Percentiles rank a stretch among this genome's conserved stretches.
These are phyloP conservation scores for Cladosporium colombiae DNA, from an alignment of 2,329 filamentous ascomycete genomes.

Conservation along the genomic window DNA sequence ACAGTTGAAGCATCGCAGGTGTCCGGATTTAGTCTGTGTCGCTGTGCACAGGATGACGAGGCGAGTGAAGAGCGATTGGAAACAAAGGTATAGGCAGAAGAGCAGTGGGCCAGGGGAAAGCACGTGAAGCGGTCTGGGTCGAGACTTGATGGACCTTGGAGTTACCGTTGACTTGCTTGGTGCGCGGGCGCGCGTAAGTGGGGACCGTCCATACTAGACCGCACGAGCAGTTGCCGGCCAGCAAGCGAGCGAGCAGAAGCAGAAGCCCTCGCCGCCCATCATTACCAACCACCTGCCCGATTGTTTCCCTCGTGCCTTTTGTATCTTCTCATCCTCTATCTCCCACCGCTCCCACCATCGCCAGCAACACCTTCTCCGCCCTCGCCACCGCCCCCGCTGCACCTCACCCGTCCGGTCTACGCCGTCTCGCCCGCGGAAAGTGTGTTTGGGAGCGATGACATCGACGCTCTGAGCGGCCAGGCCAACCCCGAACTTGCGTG, in stretches of 20 bases:
- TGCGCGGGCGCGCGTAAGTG: neutral
- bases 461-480: conserved; percentile 16
- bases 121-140: conserved; percentile 7
- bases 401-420: neutral
- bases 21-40: neutral
- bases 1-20: neutral
- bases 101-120: neutral
- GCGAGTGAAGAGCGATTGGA: neutral
- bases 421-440: neutral
- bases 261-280: neutral
- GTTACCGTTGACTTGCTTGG: neutral
- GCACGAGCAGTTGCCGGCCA: conserved; percentile 3
- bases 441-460: conserved; percentile 13
- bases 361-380: neutral
- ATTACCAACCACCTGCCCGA: conserved; percentile 12
- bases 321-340: neutral
- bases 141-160: neutral
- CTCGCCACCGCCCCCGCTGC: neutral
- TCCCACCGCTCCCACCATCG: neutral
- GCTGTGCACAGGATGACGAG: neutral
- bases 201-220: neutral
- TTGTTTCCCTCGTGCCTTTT: neutral
- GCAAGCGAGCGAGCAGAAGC: neutral
- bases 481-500: conserved; percentile 15
- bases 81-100: neutral